Conservation (phyloP, 129 eudicot genomes). For the sunflower (Helianthus annuus) region HanXRQr2.0-SUNRISE NC_035446.2:152150871-152151370, state of each 20-base stretch:
- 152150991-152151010: neutral
- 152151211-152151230: constrained; percentile 82
- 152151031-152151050: neutral
- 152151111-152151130: too few relatives aligned
- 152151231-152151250: constrained; percentile 98
- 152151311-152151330: constrained; percentile 98
- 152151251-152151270: constrained; percentile 97
- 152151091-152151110: too few relatives aligned
- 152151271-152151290: constrained; percentile 98
- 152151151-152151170: neutral
- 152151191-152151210: constrained; percentile 6
- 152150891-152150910: too few relatives aligned
- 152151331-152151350: constrained; percentile 98
- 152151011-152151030: neutral
- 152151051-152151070: neutral
- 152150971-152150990: neutral
- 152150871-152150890: too few relatives aligned
- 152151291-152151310: constrained; percentile 81
- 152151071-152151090: too few relatives aligned
- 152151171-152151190: neutral
- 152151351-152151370: constrained; percentile 98
- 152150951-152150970: neutral
- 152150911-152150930: too few relatives aligned
- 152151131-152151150: neutral
- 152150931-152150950: neutral